Evolutionary conservation across 2,329 filamentous ascomycete genomes (phyloP), one percentile per base, ranked within the genome.

Genomic region (Trichothecium sympodiale): DNA sequence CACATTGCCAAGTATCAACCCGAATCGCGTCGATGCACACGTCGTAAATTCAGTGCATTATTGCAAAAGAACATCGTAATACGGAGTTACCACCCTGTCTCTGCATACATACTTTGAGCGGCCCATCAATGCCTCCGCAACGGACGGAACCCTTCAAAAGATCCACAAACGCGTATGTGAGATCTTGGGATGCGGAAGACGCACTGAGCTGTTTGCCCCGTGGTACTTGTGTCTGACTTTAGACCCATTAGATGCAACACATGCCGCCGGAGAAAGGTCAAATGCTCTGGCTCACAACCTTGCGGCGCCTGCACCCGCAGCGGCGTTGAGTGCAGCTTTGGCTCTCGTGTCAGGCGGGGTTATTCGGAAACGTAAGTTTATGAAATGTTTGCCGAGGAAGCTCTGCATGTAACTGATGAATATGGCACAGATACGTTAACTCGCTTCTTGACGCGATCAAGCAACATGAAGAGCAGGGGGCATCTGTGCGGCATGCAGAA

Each of bases 191-290:
- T 10, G 10, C 6, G 20, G 20, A 6, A 6, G 20, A 25, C 20
- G 10, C 10, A 10, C 10, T 25, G 10, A 25, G 10, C 20, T 10
- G 10, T 25, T 10, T 6, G 20, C 10, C 6, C 20, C 10, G 6
- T 25, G 20, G 10, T 6, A 25, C 20, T 25, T 6, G 10, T 25
- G 6, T 6, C 6, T 36, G 10, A 35, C 34, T 12, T 16, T 20
- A 3, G 17, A 28, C 6, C 9, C 12, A 13, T 15, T 23, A 49
- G 46, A 2, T 47, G 46, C 29, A 45, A 46, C 23, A 33, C 37
- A 8, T 53, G 50, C 27, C 45, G 50, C 3, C 43, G 44, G 14
- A 41, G 47, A 23, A 53, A 53, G 37, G 47, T 52, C 15, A 52
- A 53, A 33, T 53, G 50, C 23, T 51, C 50, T 3, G 50, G 50